A percentile compares a stretch with the other conserved stretches of the same genome.
These are phyloP conservation scores for Sungouiozyma ichnusensis DNA, from an alignment of 805 yeast genomes.

Conservation along the genomic window DNA sequence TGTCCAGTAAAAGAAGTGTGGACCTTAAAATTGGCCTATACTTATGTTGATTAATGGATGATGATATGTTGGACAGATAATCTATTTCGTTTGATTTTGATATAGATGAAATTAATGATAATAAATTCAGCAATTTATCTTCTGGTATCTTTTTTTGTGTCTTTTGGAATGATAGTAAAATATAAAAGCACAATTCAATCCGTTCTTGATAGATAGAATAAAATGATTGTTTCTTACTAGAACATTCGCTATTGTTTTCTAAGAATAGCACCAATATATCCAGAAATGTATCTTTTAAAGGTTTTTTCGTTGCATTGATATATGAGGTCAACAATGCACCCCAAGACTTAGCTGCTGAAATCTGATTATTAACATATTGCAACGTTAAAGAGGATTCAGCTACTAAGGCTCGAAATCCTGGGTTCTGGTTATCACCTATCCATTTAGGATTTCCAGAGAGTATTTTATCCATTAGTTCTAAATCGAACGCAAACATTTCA, in stretches of 20 bases:
- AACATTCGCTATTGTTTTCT: slow-evolving; percentile 37
- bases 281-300: slow-evolving; percentile 28
- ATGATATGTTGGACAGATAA: slow-evolving; percentile 34
- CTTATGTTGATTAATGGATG: slow-evolving; percentile 29
- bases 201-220: slow-evolving; percentile 48
- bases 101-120: slow-evolving; percentile 24
- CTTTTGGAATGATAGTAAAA: slow-evolving; percentile 21
- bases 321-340: slow-evolving; percentile 67
- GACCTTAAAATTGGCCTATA: slow-evolving; percentile 57
- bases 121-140: slow-evolving; percentile 17
- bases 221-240: slow-evolving; percentile 37
- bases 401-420: slow-evolving; percentile 39
- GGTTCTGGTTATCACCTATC: slow-evolving; percentile 23
- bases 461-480: slow-evolving; percentile 51
- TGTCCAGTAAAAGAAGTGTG: slow-evolving; percentile 37
- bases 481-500: slow-evolving; percentile 48
- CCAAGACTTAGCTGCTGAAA: slow-evolving; percentile 61
- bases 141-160: slow-evolving; percentile 15
- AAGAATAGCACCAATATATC: slow-evolving; percentile 41
- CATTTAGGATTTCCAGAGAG: slow-evolving; percentile 38
- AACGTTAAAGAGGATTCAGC: slow-evolving; percentile 49
- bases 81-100: slow-evolving; percentile 41
- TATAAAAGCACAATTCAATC: slow-evolving; percentile 54
- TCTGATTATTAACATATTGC: slow-evolving; percentile 57
- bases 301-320: slow-evolving; percentile 34